Base-by-base conservation (phyloP, 768 basidiomycete genomes). In the Russula brevipes region DNA sequence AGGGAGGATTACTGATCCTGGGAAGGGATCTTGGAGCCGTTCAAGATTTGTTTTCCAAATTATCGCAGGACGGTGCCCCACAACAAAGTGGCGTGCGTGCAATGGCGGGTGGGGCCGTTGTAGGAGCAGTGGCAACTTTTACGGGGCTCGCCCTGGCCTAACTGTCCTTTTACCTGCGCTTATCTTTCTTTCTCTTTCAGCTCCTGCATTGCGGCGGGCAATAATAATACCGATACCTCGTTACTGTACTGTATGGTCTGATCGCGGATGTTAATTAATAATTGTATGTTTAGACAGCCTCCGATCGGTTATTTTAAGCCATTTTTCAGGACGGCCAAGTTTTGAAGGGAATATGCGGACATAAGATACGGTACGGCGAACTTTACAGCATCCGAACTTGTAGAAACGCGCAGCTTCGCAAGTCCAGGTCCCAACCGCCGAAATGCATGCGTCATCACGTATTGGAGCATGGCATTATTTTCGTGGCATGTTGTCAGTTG, bases 81-180 rank as follows among this genome's bases (percentile, higher is more conserved):
- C 55, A 57, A 4, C 50, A 45, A 35, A 59, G 41, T 7, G 59
- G 61, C 8, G 59, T 67, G 17, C 58, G 65, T 19, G 58, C 61
- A 4, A 53, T 59, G 33, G 67, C 65, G 14, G 59, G 66, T 38
- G 67, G 67, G 3, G 61, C 53, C 9, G 61, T 68, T 8, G 67
- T 57, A 5, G 67, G 67, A 31, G 67, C 67, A 36, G 65, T 68
- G 19, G 67, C 65, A 16, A 68, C 67, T 5, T 63, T 68, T 39
- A 63, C 67, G 5, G 67, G 67, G 30, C 47, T 68, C 11, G 67
- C 65, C n/a, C 24, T 67, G 17, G 46, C 65, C 10, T 68, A 49
- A 68, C 1, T 39, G 5, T 36, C 19, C 17, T 19, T 58, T 44
- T 57, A 24, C 24, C 24, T 24, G 24, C 24, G 24, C 24, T 24